Evolutionary conservation across 768 basidiomycete species (phyloP).

Genomic region (Terana coerulea): DNA sequence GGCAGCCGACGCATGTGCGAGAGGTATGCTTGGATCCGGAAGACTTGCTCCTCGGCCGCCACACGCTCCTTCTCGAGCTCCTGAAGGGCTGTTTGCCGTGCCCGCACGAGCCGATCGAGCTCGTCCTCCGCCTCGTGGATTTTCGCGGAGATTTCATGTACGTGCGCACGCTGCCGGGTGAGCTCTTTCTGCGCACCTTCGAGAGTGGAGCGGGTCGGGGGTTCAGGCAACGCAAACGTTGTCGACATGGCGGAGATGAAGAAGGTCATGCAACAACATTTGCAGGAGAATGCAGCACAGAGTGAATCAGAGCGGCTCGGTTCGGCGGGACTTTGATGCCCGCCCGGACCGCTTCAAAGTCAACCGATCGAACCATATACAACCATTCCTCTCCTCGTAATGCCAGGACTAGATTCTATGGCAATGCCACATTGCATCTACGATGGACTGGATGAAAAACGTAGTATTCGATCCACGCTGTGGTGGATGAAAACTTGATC

Average conservation of each 20-base stretch:
- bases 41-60: conserved; percentile 44
- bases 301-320: too few relatives aligned
- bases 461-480: too few relatives aligned
- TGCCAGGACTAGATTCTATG: too few relatives aligned
- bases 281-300: too few relatives aligned
- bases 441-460: too few relatives aligned
- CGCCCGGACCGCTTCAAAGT: too few relatives aligned
- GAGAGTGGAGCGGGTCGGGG: conserved; percentile 54
- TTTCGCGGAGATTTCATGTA: conserved; percentile 36
- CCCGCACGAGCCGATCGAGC: conserved; percentile 55
- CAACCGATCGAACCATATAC: too few relatives aligned
- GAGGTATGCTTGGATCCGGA: conserved; percentile 57
- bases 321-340: too few relatives aligned
- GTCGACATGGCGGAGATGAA: conserved; percentile 14
- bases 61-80: conserved; percentile 49
- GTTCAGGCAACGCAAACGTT: conserved; percentile 45
- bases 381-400: too few relatives aligned
- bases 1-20: conserved; percentile 72
- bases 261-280: too few relatives aligned
- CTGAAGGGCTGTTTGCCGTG: conserved; percentile 49
- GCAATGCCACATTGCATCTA: too few relatives aligned
- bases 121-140: conserved; percentile 52
- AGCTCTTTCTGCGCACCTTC: conserved; percentile 50
- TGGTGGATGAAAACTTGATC: too few relatives aligned
- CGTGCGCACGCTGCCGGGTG: conserved; percentile 20